phyloP scores from a whole-genome alignment of 1,284 basidiomycete species.

The Trametes hirsuta region DNA sequence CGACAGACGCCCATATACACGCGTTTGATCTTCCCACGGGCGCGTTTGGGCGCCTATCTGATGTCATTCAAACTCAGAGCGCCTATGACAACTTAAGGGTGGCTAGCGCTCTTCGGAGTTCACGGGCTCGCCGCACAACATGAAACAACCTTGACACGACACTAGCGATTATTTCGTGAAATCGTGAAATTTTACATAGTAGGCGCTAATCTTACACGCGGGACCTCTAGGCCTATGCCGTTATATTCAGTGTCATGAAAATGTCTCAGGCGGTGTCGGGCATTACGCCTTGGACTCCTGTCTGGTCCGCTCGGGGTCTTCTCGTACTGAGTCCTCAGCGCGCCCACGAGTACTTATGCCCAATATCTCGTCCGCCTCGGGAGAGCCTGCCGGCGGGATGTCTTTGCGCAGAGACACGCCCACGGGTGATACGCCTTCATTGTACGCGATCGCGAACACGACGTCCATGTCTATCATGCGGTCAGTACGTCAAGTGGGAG shows the following conservation, averaged over 20 bases:
- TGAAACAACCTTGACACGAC: not conserved
- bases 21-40: constrained; percentile 23
- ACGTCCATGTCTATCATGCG: constrained; percentile 58
- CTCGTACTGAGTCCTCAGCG: constrained; percentile 9
- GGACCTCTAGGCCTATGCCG: constrained; percentile 4
- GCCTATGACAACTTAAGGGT: too few species aligned
- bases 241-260: not conserved
- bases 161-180: not conserved
- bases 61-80: constrained; percentile 9
- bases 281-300: constrained; percentile 7
- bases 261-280: not conserved
- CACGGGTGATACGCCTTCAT: constrained; percentile 60
- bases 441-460: constrained; percentile 61
- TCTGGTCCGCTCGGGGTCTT: not conserved
- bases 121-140: too few species aligned
- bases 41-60: constrained; percentile 19
- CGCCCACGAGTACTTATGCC: constrained; percentile 33
- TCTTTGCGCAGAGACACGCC: constrained; percentile 58
- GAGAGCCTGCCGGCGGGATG: constrained; percentile 54
- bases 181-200: constrained; percentile 2
- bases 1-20: constrained; percentile 24
- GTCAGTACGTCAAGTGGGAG: not conserved
- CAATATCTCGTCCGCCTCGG: constrained; percentile 56
- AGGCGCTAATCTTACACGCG: constrained; percentile 6
- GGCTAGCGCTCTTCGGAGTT: too few species aligned